Evolutionary conservation across 2,329 filamentous ascomycete genomes (phyloP).

Genomic region (Verticillium dahliae): DNA sequence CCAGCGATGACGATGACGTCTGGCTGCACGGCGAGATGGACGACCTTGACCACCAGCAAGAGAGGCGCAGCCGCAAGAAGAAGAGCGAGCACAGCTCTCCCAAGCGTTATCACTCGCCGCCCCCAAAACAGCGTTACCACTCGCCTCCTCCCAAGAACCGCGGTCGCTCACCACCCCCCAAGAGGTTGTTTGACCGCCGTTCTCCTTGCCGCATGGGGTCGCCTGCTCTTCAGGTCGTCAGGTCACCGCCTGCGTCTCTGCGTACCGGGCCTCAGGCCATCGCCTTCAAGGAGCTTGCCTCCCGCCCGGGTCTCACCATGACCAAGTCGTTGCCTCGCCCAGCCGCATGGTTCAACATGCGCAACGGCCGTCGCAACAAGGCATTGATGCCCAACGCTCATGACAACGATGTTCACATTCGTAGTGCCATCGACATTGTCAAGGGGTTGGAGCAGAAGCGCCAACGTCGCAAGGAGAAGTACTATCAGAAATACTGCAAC

Average conservation of each 20-base stretch:
- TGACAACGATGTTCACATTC: constrained; percentile 56
- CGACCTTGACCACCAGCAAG: constrained; percentile 54
- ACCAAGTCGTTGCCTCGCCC: constrained; percentile 84
- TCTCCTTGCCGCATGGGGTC: constrained; percentile 68
- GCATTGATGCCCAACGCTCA: constrained; percentile 20
- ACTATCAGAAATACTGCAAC: constrained; percentile 82
- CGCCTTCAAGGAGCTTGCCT: constrained; percentile 37
- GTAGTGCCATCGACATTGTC: constrained; percentile 95
- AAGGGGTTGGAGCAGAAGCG: constrained; percentile 94
- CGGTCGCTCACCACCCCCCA: constrained; percentile 43
- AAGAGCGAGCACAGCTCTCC: constrained; percentile 43
- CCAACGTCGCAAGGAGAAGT: constrained; percentile 87
- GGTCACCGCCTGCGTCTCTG: constrained; percentile 41
- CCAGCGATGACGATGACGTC: constrained; percentile 63
- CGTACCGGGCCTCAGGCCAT: constrained; percentile 31
- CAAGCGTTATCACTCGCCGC: constrained; percentile 41
- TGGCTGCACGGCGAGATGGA: constrained; percentile 70
- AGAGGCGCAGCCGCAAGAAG: constrained; percentile 39
- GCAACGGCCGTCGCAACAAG: constrained; percentile 32
- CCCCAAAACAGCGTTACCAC: constrained; percentile 37
- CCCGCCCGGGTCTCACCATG: constrained; percentile 62
- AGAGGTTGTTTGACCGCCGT: constrained; percentile 55
- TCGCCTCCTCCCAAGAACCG: constrained; percentile 35
- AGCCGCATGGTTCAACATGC: constrained; percentile 59
- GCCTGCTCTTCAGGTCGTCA: constrained; percentile 48